Evolutionary conservation across 139 green algal species (phyloP), one percentile per base, ranked within the genome.

Genomic region (Volvox reticuliferus): DNA sequence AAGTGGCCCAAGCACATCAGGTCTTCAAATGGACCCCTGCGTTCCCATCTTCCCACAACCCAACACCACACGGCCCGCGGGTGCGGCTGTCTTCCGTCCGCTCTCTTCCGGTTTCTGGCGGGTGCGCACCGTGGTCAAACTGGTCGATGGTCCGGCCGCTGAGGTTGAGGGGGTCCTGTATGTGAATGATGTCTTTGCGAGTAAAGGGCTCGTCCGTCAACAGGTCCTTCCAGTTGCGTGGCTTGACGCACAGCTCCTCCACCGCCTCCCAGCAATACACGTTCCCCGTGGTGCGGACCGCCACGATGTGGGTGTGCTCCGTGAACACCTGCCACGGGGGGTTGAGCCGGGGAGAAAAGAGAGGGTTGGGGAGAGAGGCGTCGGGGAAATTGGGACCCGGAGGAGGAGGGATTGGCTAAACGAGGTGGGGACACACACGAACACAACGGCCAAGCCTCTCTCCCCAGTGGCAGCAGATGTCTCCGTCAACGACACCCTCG

Each of bases 271-370:
- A 96, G 81, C 89, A 90, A 91, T 97, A 98, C 30, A 97, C 96
- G 85, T 99, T 99, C 85, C 97, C 97, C 0, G 96, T 98, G 62
- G 96, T 86, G 32, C 93, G 94, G 32, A 99, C 88, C 3, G 98
- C 98, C 35, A 98, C 98, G 86, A 99, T 99, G 96, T 99, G 98
- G 0, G 98, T 99, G 95, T 98, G 95, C 86, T 98, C 95, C 16
- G 98, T 99, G 95, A 99, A 99, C 67, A 99, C 96, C 90, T 93
- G 75, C 14, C 33, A 22, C 0, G 12, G 79, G 44, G 50, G 79
- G 50, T 30, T 78, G 63, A 30, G 32, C 55, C 36, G 78, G 35
- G 32, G 35, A 1, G 22, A 5, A 67, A 26, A 28, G 12, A 73
- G 9, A 28, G 65, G 2, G 65, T 24, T 9, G 16, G 65, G 65